phyloP scores from a whole-genome alignment of 2,329 filamentous ascomycete genomes.

The Ceratocystis papillata region DNA sequence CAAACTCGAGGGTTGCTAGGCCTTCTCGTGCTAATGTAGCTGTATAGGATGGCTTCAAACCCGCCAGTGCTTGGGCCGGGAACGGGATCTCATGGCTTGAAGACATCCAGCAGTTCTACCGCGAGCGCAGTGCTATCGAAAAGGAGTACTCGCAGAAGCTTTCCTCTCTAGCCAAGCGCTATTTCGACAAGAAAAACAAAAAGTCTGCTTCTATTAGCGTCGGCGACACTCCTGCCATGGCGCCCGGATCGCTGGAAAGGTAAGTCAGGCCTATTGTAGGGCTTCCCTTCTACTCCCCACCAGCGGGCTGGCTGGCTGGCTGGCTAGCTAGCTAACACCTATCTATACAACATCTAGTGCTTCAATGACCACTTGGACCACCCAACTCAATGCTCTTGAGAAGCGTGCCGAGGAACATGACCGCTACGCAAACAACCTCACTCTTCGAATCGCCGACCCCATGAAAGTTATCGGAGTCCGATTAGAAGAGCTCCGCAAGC shows the following conservation, averaged over 20 bases:
- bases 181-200: conserved; percentile 91
- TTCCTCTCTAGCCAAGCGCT: conserved; percentile 80
- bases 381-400: conserved; percentile 84
- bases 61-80: conserved; percentile 82
- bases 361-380: conserved; percentile 92
- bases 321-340: neutral
- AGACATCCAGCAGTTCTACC: conserved; percentile 94
- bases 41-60: conserved; percentile 83
- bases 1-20: neutral
- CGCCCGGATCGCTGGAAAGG: conserved; percentile 89
- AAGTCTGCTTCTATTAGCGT: conserved; percentile 82
- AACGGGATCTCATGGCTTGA: conserved; percentile 91
- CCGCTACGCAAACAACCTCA: conserved; percentile 64
- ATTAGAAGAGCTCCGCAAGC: conserved; percentile 87
- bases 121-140: conserved; percentile 85
- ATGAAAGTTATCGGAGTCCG: conserved; percentile 61
- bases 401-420: conserved; percentile 82
- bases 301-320: neutral
- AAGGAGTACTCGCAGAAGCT: conserved; percentile 93
- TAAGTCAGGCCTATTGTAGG: conserved; percentile 29
- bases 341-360: conserved; percentile 45
- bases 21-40: conserved; percentile 2
- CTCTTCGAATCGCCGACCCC: conserved; percentile 74
- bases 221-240: conserved; percentile 84
- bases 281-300: neutral